A percentile compares a stretch with the other conserved stretches of the same genome.
These are phyloP conservation scores for Penicillium alfredii DNA, from an alignment of 495 filamentous ascomycete genomes.

Conservation along the genomic window DNA sequence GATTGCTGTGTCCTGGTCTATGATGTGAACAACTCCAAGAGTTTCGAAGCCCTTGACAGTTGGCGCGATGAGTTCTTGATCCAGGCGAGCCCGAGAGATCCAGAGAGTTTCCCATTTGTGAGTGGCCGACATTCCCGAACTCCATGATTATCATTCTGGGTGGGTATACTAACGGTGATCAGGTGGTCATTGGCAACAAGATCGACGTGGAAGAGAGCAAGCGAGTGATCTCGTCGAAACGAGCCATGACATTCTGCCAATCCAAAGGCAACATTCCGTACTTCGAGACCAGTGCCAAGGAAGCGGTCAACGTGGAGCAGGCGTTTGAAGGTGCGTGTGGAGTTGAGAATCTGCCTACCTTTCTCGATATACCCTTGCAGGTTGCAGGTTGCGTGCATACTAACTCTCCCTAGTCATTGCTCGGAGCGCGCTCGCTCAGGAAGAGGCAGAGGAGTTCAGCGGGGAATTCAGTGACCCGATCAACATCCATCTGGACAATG, in stretches of 20 bases:
- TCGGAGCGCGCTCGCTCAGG: conserved; percentile 87
- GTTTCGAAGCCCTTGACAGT: conserved; percentile 95
- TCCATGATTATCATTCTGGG: too few species aligned
- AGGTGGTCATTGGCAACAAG: conserved; percentile 97
- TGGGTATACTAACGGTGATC: conserved; percentile 6
- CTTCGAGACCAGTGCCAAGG: conserved; percentile 98
- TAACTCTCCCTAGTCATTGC: conserved; percentile 79
- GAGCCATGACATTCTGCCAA: conserved; percentile 95
- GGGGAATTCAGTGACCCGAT: conserved; percentile 96
- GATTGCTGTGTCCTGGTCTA: conserved; percentile 99
- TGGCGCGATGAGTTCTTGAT: conserved; percentile 99
- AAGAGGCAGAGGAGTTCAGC: conserved; percentile 88
- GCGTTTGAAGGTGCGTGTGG: conserved; percentile 92
- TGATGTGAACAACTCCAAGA: conserved; percentile 98
- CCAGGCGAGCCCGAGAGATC: conserved; percentile 92
- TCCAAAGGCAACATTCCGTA: conserved; percentile 96
- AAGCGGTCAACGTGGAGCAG: conserved; percentile 96
- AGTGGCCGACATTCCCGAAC: conserved; percentile 31
- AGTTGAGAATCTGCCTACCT: too few species aligned
- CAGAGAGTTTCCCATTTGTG: conserved; percentile 97
- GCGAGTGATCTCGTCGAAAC: conserved; percentile 89
- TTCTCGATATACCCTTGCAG: too few species aligned
- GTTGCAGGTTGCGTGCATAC: too few species aligned
- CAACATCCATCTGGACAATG: conserved; percentile 90
- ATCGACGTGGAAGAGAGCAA: conserved; percentile 98